Conservation (phyloP, 805 yeast genomes). For the Saturnispora hagleri region DNA sequence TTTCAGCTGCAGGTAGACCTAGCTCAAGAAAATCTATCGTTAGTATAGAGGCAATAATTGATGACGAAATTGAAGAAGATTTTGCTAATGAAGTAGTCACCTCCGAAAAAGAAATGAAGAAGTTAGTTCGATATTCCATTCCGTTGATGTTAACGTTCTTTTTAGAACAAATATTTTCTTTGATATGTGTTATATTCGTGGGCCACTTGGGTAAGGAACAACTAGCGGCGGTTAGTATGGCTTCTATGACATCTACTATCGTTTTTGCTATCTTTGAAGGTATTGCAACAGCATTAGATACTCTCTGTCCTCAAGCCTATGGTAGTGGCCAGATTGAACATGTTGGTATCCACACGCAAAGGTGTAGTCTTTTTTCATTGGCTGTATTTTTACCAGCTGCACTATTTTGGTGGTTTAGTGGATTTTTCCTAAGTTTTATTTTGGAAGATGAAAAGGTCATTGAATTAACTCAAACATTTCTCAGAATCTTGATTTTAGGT, state of each 20-base stretch:
- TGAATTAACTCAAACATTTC: slow-evolving; percentile 46
- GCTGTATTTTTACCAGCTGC: slow-evolving; percentile 51
- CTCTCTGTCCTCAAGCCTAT: slow-evolving; percentile 71
- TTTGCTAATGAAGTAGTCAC: slow-evolving; percentile 24
- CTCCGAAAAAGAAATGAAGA: slow-evolving; percentile 23
- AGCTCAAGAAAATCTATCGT: slow-evolving; percentile 8
- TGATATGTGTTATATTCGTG: slow-evolving; percentile 71
- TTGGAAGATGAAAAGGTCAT: slow-evolving; percentile 39
- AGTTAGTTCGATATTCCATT: slow-evolving; percentile 33
- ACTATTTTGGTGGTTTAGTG: slow-evolving; percentile 55
- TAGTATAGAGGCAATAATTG: slow-evolving; percentile 10
- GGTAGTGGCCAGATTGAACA: slow-evolving; percentile 54
- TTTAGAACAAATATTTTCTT: slow-evolving; percentile 48
- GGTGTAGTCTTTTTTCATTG: slow-evolving; percentile 58
- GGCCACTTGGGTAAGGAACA: slow-evolving; percentile 66
- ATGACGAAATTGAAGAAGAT: slow-evolving; percentile 23
- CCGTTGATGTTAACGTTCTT: slow-evolving; percentile 62
- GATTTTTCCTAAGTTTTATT: slow-evolving; percentile 34
- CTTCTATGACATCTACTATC: slow-evolving; percentile 74
- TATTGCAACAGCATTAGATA: slow-evolving; percentile 64
- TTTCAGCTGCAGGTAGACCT: background rate
- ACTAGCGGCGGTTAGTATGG: slow-evolving; percentile 67
- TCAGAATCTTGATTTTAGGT: slow-evolving; percentile 51
- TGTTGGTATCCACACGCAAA: slow-evolving; percentile 60
- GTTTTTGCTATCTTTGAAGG: slow-evolving; percentile 70